These are phyloP conservation scores for Aspergillus neotritici DNA, from an alignment of 2,329 filamentous ascomycete species.

Conservation along the genomic window DNA sequence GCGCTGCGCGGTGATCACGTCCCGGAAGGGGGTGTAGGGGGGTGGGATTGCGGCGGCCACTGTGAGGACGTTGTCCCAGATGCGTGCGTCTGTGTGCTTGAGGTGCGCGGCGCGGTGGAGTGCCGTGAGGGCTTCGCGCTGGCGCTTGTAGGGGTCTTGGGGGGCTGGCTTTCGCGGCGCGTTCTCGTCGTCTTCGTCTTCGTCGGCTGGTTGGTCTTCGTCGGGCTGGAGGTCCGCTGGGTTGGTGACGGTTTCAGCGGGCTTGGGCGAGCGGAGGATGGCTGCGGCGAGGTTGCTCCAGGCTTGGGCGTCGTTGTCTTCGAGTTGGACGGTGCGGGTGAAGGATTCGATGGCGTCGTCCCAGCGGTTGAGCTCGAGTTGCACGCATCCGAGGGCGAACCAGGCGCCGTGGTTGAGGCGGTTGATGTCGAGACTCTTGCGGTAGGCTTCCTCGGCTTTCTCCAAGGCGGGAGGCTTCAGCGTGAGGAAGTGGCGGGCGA, in stretches of 20 bases:
- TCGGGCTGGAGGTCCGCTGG: slow-evolving; percentile 27
- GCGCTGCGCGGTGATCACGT: slow-evolving; percentile 69
- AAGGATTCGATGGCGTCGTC: slow-evolving; percentile 78
- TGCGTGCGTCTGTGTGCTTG: slow-evolving; percentile 80
- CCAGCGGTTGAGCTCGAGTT: slow-evolving; percentile 70
- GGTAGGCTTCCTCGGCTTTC: slow-evolving; percentile 71
- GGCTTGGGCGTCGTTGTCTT: slow-evolving; percentile 82
- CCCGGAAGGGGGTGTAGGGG: slow-evolving; percentile 57
- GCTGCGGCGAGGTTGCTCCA: slow-evolving; percentile 94
- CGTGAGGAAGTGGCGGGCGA: slow-evolving; percentile 72
- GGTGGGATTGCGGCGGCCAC: slow-evolving; percentile 73
- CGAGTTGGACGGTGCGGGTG: slow-evolving; percentile 72
- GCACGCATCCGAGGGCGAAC: slow-evolving; percentile 85
- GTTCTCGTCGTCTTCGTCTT: slow-evolving; percentile 26
- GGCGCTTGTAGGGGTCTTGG: slow-evolving; percentile 54
- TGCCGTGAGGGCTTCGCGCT: slow-evolving; percentile 71
- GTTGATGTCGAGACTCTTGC: slow-evolving; percentile 70
- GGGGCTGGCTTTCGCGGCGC: slow-evolving; percentile 15
- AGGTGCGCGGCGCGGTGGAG: slow-evolving; percentile 82
- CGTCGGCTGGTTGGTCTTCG: slow-evolving; percentile 26
- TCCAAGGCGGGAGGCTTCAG: slow-evolving; percentile 55
- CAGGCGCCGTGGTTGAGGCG: slow-evolving; percentile 76
- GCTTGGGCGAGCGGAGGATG: slow-evolving; percentile 53
- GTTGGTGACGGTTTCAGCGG: slow-evolving; percentile 16
- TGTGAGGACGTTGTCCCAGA: slow-evolving; percentile 95